Percentiles rank a stretch among this genome's conserved stretches.
These are phyloP conservation scores for Adansonia rubrostipa DNA, from an alignment of 441 rosid genomes.

Conservation along the genomic window DNA sequence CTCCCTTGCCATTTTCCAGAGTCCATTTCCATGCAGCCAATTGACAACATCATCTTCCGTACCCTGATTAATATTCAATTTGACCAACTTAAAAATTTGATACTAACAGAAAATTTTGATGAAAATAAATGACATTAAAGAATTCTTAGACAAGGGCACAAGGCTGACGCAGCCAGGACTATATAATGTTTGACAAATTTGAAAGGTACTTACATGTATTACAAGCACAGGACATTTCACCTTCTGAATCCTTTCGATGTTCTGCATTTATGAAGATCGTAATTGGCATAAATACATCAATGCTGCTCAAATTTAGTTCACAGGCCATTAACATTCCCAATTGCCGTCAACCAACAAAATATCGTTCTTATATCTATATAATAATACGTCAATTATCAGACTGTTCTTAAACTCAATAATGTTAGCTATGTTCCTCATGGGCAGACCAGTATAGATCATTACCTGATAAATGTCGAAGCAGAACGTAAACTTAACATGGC, in stretches of 20 bases:
- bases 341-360: neutral
- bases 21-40: slow-evolving; percentile 89
- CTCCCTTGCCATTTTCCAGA: slow-evolving; percentile 88
- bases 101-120: neutral
- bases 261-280: slow-evolving; percentile 53
- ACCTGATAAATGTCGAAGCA: slow-evolving; percentile 94
- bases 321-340: neutral
- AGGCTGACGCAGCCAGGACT: neutral
- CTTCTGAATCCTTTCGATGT: slow-evolving; percentile 76
- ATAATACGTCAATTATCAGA: neutral
- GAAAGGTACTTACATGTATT: slow-evolving; percentile 70
- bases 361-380: neutral
- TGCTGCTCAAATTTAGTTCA: slow-evolving; percentile 9
- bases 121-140: neutral
- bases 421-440: neutral
- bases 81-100: slow-evolving; percentile 13
- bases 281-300: slow-evolving; percentile 9
- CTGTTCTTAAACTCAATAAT: neutral
- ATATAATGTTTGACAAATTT: neutral
- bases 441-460: slow-evolving; percentile 12
- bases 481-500: slow-evolving; percentile 85
- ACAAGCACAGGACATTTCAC: slow-evolving; percentile 95
- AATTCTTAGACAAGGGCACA: neutral
- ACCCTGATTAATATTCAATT: slow-evolving; percentile 54
- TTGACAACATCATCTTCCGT: slow-evolving; percentile 96